Evolutionary conservation across 257 asterid species (phyloP), one percentile per base, ranked within the genome.

Genomic region (Mitragyna speciosa): DNA sequence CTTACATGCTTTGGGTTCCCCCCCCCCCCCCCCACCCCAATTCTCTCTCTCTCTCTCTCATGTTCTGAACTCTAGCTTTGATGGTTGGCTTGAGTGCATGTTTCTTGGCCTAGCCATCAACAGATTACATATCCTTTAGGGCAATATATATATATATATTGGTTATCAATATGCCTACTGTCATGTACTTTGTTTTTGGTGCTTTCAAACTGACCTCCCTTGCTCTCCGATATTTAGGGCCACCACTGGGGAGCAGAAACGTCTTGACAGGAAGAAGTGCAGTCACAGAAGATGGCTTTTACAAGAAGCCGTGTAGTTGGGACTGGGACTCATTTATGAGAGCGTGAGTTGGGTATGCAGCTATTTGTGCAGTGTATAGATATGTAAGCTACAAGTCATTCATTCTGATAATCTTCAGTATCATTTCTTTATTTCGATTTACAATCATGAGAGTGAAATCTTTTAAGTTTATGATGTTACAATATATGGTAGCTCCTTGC

Each of bases 241-340:
- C 64, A 91, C 94, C 45, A 81, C 89, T 83, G 92, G 88, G 69
- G 96, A 91, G 85, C 89, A 81, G 79, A 94, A 93, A 73, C 88
- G 92, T 68, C 85, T 90, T 64, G 95, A 87, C 76, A 87, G 76
- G 70, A 94, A 92, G 92, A 95, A 83, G 89, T 91, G 0, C 89
- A 84, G 6, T 94, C 97, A 26, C 96, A 85, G 76, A 89, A 89
- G 91, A 94, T 92, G 86, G 77, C 92, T 3, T 74, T 78, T 24
- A 84, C 96, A 83, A 88, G 97, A 87, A 89, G 92, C 85, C 84
- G 87, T 12, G 94, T 79, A 83, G 92, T 72, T 90, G 90, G 91
- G 97, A 90, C 85, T 94, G 76, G 91, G 97, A 90, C 85, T 94
- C 73, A 88, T 76, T 49, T 58, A 61, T 48, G 74, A 71, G 49